Percentiles rank a stretch among this genome's conserved stretches.
phyloP scores from a whole-genome alignment of 176 grass and related monocot species.

The Pontederia crassipes region DNA sequence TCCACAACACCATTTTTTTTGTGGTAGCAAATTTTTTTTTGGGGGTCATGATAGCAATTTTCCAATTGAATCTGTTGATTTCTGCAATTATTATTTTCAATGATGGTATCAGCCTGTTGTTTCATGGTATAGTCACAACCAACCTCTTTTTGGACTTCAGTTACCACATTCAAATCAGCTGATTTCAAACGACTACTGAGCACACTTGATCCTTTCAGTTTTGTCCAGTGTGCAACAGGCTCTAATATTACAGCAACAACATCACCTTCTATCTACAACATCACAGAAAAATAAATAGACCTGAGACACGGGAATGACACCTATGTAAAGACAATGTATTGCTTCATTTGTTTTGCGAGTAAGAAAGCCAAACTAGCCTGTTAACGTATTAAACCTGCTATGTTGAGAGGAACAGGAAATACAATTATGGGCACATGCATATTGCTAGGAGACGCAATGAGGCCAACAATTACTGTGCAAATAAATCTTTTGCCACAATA shows the following conservation, averaged over 20 bases:
- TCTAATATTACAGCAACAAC: slow-evolving; percentile 65
- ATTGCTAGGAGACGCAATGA: too few species aligned
- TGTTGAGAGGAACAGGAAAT: too few species aligned
- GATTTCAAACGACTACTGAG: slow-evolving; percentile 28
- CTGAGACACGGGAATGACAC: not conserved
- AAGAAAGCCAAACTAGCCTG: not conserved
- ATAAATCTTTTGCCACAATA: too few species aligned
- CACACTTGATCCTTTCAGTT: slow-evolving; percentile 57
- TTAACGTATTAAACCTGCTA: not conserved
- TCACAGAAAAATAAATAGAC: slow-evolving; percentile 11
- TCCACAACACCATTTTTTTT: slow-evolving; percentile 58
- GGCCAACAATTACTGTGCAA: too few species aligned
- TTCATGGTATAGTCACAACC: slow-evolving; percentile 28
- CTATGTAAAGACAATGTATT: not conserved
- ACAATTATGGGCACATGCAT: too few species aligned
- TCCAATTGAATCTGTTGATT: slow-evolving; percentile 25
- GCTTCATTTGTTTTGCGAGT: not conserved
- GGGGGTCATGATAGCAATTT: slow-evolving; percentile 32
- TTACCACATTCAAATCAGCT: slow-evolving; percentile 24
- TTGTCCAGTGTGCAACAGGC: slow-evolving; percentile 61
- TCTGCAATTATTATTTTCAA: slow-evolving; percentile 26
- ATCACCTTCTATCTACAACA: slow-evolving; percentile 85
- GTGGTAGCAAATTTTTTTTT: slow-evolving; percentile 30
- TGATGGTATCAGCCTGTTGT: slow-evolving; percentile 27
- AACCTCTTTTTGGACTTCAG: slow-evolving; percentile 37